Percentiles rank a stretch among this genome's conserved stretches.
These are phyloP conservation scores for Sophora flavescens DNA, from an alignment of 306 rosid species.

Conservation along the genomic window DNA sequence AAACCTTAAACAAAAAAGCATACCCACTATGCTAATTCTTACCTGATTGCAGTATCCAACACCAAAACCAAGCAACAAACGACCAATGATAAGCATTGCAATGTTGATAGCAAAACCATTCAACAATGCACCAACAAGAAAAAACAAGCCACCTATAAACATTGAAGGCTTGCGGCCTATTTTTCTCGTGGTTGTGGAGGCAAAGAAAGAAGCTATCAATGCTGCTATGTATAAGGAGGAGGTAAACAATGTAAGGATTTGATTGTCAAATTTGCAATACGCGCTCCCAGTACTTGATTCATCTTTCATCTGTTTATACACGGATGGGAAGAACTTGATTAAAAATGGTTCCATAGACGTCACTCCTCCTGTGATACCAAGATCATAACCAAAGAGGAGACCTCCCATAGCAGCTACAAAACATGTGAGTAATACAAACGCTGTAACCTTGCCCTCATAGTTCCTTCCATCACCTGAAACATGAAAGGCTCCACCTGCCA, in stretches of 20 bases:
- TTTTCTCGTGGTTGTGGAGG: neutral
- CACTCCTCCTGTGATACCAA: neutral
- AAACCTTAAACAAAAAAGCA: neutral
- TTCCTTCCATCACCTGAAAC: neutral
- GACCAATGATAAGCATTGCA: constrained; percentile 11
- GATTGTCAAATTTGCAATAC: neutral
- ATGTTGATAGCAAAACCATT: neutral
- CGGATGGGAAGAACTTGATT: neutral
- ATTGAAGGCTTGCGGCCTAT: neutral
- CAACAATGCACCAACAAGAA: constrained; percentile 6
- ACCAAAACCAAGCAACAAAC: neutral
- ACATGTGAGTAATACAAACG: neutral
- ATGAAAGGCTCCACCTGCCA: neutral
- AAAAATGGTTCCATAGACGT: constrained; percentile 1
- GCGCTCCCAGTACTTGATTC: neutral
- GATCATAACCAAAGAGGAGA: neutral
- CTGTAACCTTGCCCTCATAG: neutral
- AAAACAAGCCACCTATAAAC: constrained; percentile 1
- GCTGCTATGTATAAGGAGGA: neutral
- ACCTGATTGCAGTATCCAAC: neutral
- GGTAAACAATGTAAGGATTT: neutral
- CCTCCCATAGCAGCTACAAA: neutral
- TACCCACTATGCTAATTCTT: neutral
- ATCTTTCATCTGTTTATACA: neutral
- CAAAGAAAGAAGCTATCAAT: neutral